Base-by-base conservation (phyloP, 1,139 yeast genomes). In the Zygoascus sp. region DNA sequence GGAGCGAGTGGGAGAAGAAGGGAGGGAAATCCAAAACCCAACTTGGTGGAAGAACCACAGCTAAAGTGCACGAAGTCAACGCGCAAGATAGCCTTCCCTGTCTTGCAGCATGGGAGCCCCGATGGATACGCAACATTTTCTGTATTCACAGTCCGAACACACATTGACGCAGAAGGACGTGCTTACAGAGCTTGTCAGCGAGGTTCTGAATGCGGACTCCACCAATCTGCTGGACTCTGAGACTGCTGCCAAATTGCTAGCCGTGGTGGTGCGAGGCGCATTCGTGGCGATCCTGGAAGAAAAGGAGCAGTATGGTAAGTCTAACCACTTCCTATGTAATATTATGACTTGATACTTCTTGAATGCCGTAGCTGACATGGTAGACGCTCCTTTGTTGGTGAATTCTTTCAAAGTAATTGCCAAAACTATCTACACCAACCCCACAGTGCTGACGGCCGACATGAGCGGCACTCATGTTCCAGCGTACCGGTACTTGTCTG, bases 71-170 rank as follows among this genome's bases (percentile, higher is more conserved):
- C 34, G 34, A 30, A 30, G 13, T 30, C 34, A 11, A 30, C 34
- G 17, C 34, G 34, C 34, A 3, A 30, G 13, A 7, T 7, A 23
- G 10, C 32, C 21, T 23, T 34, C 30, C 8, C n/a, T n/a, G 30
- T 15, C 21, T 28, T 17, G 15, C 44, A 45, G 19, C 27, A 32
- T 30, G 44, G 19, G 16, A 23, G 27, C 40, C 10, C 27, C 25
- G 27, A 20, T n/a, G 15, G 37, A 39, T 23, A 19, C 42, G 11
- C 25, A 35, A 27, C 25, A 20, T 10, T 34, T 50, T 19, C 40
- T 50, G 32, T 25, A 44, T 16, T 32, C 45, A 13, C 52, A 50
- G 28, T 37, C 52, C 2, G 52, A 50, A 25, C 39, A 48, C n/a
- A 17, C 47, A 5, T 30, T 50, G 38, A 42, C 49, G 15, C 45